A percentile compares a stretch with the other conserved stretches of the same genome.
These are phyloP conservation scores for Colletotrichum sp. DNA, from an alignment of 2,329 filamentous ascomycete genomes.

Conservation along the genomic window DNA sequence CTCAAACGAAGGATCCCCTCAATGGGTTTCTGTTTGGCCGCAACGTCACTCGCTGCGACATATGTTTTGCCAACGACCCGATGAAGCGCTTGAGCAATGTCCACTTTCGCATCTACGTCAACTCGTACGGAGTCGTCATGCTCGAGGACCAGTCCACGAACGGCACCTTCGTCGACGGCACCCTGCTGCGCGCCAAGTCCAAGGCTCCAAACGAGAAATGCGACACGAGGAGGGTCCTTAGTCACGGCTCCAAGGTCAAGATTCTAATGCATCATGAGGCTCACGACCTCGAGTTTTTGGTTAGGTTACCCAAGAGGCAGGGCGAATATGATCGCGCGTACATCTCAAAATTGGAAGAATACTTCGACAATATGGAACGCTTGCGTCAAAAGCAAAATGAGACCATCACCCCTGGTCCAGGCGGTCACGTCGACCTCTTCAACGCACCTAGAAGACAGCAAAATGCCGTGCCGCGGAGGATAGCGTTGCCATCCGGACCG, in stretches of 20 bases:
- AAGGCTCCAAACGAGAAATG: constrained; percentile 38
- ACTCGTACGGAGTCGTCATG: constrained; percentile 86
- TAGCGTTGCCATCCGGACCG: constrained; percentile 19
- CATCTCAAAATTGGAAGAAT: constrained; percentile 69
- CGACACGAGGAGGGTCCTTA: constrained; percentile 65
- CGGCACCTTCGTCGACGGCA: constrained; percentile 84
- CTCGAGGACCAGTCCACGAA: constrained; percentile 95
- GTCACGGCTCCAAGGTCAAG: constrained; percentile 74
- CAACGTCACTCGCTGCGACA: constrained; percentile 73
- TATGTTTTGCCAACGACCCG: constrained; percentile 70
- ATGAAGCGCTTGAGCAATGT: constrained; percentile 84
- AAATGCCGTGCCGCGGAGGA: constrained; percentile 17
- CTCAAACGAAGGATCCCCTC: constrained; percentile 68
- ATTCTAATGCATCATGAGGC: constrained; percentile 61
- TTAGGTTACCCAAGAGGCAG: constrained; percentile 81
- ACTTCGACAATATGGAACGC: constrained; percentile 53
- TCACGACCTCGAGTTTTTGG: constrained; percentile 78
- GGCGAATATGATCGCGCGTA: constrained; percentile 70
- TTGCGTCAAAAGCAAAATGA: constrained; percentile 39
- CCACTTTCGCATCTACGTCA: constrained; percentile 95
- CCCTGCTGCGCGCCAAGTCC: constrained; percentile 58
- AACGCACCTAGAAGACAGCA: constrained; percentile 15
- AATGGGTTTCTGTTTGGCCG: constrained; percentile 89
- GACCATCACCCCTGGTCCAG: constrained; percentile 52
- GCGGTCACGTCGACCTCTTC: constrained; percentile 48